phyloP scores from a whole-genome alignment of 805 yeast genomes.

The Metschnikowia sp. region DNA sequence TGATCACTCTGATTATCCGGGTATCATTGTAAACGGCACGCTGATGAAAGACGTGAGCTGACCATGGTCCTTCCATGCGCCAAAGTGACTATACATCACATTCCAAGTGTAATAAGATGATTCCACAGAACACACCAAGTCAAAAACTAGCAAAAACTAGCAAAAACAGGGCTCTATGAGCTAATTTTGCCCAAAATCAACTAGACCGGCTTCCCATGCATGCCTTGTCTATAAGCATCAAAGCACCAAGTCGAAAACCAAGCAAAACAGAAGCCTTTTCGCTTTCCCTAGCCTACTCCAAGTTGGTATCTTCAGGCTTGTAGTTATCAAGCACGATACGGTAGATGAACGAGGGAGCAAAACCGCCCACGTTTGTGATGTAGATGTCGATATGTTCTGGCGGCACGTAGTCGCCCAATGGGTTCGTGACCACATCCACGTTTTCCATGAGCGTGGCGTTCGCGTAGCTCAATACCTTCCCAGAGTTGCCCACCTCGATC shows the following conservation, averaged over 20 bases:
- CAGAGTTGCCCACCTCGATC: constrained; percentile 89
- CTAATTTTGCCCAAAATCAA: too few relatives aligned
- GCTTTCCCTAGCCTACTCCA: constrained; percentile 6
- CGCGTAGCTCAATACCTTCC: constrained; percentile 77
- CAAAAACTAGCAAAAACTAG: too few relatives aligned
- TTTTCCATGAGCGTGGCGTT: constrained; percentile 66
- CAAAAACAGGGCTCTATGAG: too few relatives aligned
- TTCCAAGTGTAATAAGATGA: too few relatives aligned
- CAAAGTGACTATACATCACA: too few relatives aligned
- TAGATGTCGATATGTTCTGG: constrained; percentile 94
- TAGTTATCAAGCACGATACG: constrained; percentile 94
- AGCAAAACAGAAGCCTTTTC: background rate
- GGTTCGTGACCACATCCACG: constrained; percentile 76
- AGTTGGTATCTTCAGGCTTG: constrained; percentile 72
- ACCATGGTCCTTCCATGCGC: too few relatives aligned
- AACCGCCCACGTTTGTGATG: constrained; percentile 94
- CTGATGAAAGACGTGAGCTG: too few relatives aligned
- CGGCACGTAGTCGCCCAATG: constrained; percentile 83
- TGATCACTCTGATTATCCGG: too few relatives aligned
- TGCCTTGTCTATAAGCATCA: too few relatives aligned
- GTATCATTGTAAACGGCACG: too few relatives aligned
- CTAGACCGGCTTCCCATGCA: too few relatives aligned
- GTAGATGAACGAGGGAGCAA: constrained; percentile 92
- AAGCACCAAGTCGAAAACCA: background rate
- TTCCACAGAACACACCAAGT: too few relatives aligned